Conservation (phyloP, 352 stramenopile species). For the Phytophthora quininea region DNA sequence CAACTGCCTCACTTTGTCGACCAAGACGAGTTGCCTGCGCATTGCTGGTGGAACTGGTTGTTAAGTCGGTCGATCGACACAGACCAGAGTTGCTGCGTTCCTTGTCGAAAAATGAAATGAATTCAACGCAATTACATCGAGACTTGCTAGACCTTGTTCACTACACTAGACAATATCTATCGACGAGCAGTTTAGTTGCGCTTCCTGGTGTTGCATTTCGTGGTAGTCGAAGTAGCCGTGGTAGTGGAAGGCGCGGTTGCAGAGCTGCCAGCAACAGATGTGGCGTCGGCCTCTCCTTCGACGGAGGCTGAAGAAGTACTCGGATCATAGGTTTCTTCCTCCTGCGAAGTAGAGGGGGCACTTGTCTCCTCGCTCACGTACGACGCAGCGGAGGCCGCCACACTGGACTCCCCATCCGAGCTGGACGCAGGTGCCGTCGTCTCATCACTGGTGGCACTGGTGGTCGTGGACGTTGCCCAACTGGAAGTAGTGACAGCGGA, state of each 20-base stretch:
- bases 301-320: conserved; percentile 4
- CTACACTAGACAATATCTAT: background rate
- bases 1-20: conserved; percentile 57
- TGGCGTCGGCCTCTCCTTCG: conserved; percentile 8
- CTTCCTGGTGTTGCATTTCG: conserved; percentile 17
- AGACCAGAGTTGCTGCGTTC: too few relatives aligned
- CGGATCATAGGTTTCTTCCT: conserved; percentile 3
- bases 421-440: conserved; percentile 13
- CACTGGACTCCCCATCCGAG: conserved; percentile 9
- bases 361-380: conserved; percentile 8
- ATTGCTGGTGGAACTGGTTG: conserved; percentile 60
- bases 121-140: background rate
- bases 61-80: conserved; percentile 2
- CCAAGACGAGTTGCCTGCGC: conserved; percentile 52
- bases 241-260: conserved; percentile 10
- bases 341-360: conserved; percentile 13
- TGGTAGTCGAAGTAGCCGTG: conserved; percentile 6
- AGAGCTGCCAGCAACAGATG: conserved; percentile 12
- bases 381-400: conserved; percentile 8
- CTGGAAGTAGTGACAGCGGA: conserved; percentile 8
- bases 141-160: background rate
- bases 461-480: conserved; percentile 7
- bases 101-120: too few relatives aligned
- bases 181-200: conserved; percentile 9
- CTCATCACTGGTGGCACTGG: conserved; percentile 8